Evolutionary conservation across 805 yeast genomes (phyloP), one percentile per base, ranked within the genome.

Genomic region (Kazachstania viticola): DNA sequence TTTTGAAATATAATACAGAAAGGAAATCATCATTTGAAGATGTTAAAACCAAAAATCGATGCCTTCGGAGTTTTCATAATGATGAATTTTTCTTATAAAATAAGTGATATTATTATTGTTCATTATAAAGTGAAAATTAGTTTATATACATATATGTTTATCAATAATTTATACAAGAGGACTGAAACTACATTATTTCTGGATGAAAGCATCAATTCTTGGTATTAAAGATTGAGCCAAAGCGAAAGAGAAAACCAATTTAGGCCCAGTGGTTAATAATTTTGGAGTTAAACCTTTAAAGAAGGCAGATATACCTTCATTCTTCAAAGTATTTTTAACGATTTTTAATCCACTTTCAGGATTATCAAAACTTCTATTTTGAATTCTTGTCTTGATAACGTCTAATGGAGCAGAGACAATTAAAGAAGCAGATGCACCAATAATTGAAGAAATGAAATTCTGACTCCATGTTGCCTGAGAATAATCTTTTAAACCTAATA

Each of bases 271-370:
- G 30, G 98, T 91, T 59, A 91, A 71, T 53, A 91, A 71, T 63
- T 91, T 91, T 39, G 98, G 98, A 38, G 94, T 82, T 54, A 91
- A 72, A 28, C 98, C 98, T 65, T 88, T 88, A 73, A 91, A 88
- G 66, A 88, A 91, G 12, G 96, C 71, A 18, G 85, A 49, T 39
- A 82, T 30, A 41, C 97, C 98, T 65, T 91, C 98, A 54, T 80
- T 83, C 58, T 75, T 80, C 39, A 78, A 71, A 79, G 93, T 91
- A 62, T 88, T 87, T 64, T 83, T 85, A 61, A 91, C 69, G 49
- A 91, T 91, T 23, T 80, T 82, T 60, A 88, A 66, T 25, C 99
- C 99, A 30, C 84, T 70, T 65, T 91, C 95, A 40, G 94, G 94
- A 62, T 85, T 81, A 50, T 87, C 97, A 49, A 91, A 91, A 67